Evolutionary conservation across 202 grass and related monocot genomes (phyloP).

Genomic region (Schoenoplectus triqueter): DNA sequence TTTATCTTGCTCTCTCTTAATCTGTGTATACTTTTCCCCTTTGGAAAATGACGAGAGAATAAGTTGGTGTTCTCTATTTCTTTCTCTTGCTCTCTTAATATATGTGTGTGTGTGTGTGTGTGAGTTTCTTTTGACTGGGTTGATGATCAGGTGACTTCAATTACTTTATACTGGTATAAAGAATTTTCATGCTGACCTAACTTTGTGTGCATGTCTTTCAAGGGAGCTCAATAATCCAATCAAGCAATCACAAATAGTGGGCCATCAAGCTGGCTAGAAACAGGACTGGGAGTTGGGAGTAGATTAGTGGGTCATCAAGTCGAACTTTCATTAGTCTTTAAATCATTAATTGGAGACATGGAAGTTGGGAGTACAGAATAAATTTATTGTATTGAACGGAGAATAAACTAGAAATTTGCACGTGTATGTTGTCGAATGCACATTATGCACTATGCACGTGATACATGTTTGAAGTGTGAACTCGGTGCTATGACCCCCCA

Average conservation of each 20-base stretch:
- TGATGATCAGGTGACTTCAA: neutral
- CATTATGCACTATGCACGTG: no score
- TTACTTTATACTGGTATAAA: neutral
- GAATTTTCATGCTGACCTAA: constrained; percentile 10
- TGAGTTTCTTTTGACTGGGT: neutral
- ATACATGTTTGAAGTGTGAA: neutral
- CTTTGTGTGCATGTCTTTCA: neutral
- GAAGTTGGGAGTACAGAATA: no score
- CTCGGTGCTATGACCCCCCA: neutral
- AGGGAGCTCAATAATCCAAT: neutral
- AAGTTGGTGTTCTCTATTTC: neutral
- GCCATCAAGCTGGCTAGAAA: neutral
- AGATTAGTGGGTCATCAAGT: no score
- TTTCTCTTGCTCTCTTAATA: neutral
- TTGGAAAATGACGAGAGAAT: neutral
- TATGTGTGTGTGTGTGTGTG: no score
- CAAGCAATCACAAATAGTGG: no score
- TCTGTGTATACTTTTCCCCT: neutral
- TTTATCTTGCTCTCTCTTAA: constrained; percentile 26
- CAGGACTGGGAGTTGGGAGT: no score
- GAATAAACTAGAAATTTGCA: neutral
- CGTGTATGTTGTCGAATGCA: neutral
- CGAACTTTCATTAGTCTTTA: no score
- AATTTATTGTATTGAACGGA: constrained; percentile 11
- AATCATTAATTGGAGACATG: no score